Evolutionary conservation across 2,329 filamentous ascomycete species (phyloP), one percentile per base, ranked within the genome.

Genomic region (Stachybotrys chartarum): DNA sequence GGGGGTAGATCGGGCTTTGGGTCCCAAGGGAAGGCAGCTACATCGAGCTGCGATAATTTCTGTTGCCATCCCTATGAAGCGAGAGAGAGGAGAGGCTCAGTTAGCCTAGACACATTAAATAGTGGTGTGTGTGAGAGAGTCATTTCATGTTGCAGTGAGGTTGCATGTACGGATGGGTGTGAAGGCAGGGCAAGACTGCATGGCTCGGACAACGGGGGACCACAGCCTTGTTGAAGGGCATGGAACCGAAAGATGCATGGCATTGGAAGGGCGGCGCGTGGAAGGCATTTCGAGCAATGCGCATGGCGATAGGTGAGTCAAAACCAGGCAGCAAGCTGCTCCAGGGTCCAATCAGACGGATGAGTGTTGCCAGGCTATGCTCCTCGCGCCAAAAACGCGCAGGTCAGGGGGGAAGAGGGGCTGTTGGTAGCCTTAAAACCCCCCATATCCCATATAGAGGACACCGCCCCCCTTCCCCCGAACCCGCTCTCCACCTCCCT

Each of bases 11-110:
- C 86, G 52, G 88, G 87, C 68, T 88, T 86, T 48, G 94, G 93
- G 68, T 99, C 94, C 94, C 94, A 99, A 11, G 94, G 93, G 70
- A 97, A 97, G 56, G 83, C 78, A 57, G 94, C 94, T 58, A 97
- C 87, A 61, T 88, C 85, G 61, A 95, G 85, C 63, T 85, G 84
- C 1, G 92, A 88, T 42, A 99, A 81, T 73, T 95, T 97, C 65
- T 86, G 81, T 78, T 97, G 92, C 94, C 94, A 99, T 75, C 87
- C 90, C 92, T 97, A 65, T 50, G 54, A 42, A 18, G 7, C 10
- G 50, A 42, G 50, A 32, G 32, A 51, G 49, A 47, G 7, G 6
- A 2, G 8, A n/a, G 45, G 45, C 17, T 10, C 35, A 5, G 35
- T 42, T 24, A 24, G 24, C 24, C 24, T 24, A 24, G 24, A 24